Base-by-base conservation (phyloP, 2,329 filamentous ascomycete genomes). In the Alternaria sp. region DNA sequence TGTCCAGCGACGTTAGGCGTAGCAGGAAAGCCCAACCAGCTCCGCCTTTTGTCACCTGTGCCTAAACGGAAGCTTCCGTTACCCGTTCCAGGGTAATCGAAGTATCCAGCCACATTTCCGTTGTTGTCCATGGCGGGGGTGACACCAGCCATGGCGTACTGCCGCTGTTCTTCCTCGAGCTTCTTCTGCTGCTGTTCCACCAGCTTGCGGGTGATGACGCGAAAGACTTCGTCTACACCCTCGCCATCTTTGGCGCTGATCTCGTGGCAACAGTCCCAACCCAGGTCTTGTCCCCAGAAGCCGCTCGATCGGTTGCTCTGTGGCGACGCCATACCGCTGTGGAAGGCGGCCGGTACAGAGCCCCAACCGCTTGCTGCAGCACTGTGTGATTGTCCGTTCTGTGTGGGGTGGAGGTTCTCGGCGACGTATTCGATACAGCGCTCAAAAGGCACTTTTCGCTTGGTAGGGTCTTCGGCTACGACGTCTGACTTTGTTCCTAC, bases 181-280 rank as follows among this genome's bases (percentile, higher is more conserved):
- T 83, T 84, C 60, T 84, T 84, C 46, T 90, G 84, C 62, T 85
- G 83, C 74, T 95, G 88, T 82, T 97, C 95, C 6, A 90, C 89
- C 17, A 91, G 81, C 81, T 97, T 97, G 73, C 96, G 85, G 9
- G 94, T 96, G 49, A 93, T 91, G 25, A 97, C 93, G 2, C 95
- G 87, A 74, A 98, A 98, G 0, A 99, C 93, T 81, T 98, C 96
- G 72, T 98, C 96, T 17, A 99, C 94, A 17, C 95, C 95, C 83
- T 97, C 94, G 60, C 94, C 94, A 74, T 91, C 93, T 84, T 96
- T 95, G 51, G 95, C 94, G 71, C 90, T 94, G 76, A 99, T 95
- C 83, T 99, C 96, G 80, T 98, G 96, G 79, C 95, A 98, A 67
- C 93, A 96, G 75, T 97, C 94, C 94, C 95, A 98, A 56, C 94